Conservation (phyloP, 441 rosid genomes). For the Euphorbia schlechtendalii region DNA sequence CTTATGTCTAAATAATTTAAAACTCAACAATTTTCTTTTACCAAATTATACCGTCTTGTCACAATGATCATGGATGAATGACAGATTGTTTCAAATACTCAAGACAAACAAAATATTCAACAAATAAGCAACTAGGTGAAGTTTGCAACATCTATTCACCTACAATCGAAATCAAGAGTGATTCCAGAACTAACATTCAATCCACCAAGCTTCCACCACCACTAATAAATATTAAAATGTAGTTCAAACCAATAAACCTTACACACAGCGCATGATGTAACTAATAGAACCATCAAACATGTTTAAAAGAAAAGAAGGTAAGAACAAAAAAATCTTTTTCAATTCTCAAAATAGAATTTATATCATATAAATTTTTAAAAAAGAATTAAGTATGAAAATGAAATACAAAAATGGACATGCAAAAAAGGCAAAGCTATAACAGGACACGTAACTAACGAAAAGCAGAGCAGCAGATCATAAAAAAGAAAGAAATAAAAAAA, state of each 20-base stretch:
- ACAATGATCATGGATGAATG: not conserved
- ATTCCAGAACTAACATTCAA: not conserved
- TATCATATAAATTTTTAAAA: too few species aligned
- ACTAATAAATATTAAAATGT: not conserved
- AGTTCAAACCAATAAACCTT: too few species aligned
- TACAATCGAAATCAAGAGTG: not conserved
- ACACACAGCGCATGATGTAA: not conserved
- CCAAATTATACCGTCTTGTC: not conserved
- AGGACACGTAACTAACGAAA: not conserved
- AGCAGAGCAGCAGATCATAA: too few species aligned
- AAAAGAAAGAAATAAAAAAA: not conserved
- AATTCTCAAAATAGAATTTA: too few species aligned
- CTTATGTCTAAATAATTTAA: too few species aligned
- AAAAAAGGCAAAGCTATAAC: not conserved
- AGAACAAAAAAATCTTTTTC: too few species aligned
- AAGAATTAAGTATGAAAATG: too few species aligned
- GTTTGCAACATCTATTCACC: too few species aligned
- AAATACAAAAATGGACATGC: not conserved
- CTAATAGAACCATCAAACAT: not conserved
- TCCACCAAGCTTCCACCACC: not conserved
- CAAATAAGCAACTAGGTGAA: too few species aligned
- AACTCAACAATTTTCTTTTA: not conserved
- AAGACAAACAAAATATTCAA: too few species aligned
- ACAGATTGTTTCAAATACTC: too few species aligned
- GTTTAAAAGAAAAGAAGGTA: too few species aligned